Evolutionary conservation across 108 stramenopile genomes (phyloP).

Genomic region (Mediolabrus comicus): DNA sequence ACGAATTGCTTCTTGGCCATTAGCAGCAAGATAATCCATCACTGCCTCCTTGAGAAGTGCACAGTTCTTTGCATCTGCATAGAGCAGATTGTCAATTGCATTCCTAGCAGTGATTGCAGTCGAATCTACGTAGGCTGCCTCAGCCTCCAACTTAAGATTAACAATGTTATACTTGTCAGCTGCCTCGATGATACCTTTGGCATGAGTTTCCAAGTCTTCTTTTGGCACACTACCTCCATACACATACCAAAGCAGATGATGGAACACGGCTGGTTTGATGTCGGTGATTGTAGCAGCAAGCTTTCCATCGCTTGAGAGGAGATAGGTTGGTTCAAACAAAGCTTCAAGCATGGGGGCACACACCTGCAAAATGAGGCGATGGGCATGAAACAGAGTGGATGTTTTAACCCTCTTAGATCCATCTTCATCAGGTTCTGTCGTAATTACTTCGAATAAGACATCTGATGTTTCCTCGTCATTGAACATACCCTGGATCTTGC

Average conservation of each 20-base stretch:
- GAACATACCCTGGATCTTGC: not conserved
- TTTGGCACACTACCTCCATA: not conserved
- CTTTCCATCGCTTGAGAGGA: not conserved
- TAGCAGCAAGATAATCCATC: not conserved
- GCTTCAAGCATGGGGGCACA: not conserved
- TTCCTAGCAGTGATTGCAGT: conserved; percentile 2
- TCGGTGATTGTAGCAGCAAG: not conserved
- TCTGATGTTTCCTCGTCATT: conserved; percentile 13
- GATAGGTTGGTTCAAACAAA: not conserved
- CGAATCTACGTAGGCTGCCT: not conserved
- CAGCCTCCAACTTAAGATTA: conserved; percentile 17
- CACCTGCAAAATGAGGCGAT: conserved; percentile 2
- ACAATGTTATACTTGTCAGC: conserved; percentile 1
- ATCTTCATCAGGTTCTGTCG: not conserved
- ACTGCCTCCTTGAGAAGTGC: conserved; percentile 12
- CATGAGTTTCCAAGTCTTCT: not conserved
- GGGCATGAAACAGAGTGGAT: not conserved
- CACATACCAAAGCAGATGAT: not conserved
- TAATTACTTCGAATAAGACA: not conserved
- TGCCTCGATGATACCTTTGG: conserved; percentile 12
- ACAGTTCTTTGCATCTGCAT: conserved; percentile 11
- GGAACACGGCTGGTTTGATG: not conserved
- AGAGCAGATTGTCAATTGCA: conserved; percentile 6
- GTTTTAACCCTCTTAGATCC: not conserved
- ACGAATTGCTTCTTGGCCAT: not conserved